Conservation (phyloP, 2,329 filamentous ascomycete species). For the Penicillium sp. region DNA sequence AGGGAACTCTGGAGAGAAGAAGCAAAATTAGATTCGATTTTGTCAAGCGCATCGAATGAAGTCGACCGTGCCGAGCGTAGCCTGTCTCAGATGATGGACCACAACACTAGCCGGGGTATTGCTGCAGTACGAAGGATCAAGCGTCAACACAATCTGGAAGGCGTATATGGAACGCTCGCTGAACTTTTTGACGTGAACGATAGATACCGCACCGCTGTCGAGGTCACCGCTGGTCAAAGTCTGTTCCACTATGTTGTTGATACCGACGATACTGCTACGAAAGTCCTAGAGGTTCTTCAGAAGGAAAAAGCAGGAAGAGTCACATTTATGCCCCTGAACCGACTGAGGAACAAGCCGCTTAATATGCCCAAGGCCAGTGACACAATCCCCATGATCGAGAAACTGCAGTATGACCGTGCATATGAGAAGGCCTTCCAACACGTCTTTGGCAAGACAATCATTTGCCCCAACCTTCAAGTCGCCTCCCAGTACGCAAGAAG, state of each 20-base stretch:
- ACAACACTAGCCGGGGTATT: conserved; percentile 82
- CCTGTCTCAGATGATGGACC: conserved; percentile 85
- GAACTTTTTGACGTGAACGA: conserved; percentile 90
- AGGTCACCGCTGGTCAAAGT: conserved; percentile 89
- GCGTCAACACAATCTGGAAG: conserved; percentile 76
- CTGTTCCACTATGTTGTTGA: conserved; percentile 97
- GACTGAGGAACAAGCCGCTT: conserved; percentile 70
- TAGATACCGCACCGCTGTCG: conserved; percentile 83
- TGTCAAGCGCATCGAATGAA: conserved; percentile 76
- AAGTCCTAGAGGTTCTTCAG: conserved; percentile 78
- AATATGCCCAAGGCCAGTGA: conserved; percentile 87
- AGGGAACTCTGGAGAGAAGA: conserved; percentile 82
- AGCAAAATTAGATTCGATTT: conserved; percentile 79
- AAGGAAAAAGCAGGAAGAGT: conserved; percentile 81
- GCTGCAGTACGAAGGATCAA: conserved; percentile 85
- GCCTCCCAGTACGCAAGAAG: conserved; percentile 90
- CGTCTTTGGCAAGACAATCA: conserved; percentile 93
- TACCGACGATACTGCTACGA: conserved; percentile 83
- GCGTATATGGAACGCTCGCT: conserved; percentile 89
- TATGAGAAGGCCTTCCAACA: conserved; percentile 90
- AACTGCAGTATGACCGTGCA: conserved; percentile 75
- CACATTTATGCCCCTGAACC: conserved; percentile 92
- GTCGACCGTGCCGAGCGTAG: conserved; percentile 76
- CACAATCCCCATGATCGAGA: conserved; percentile 83
- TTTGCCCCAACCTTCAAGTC: conserved; percentile 86